phyloP scores from a whole-genome alignment of 176 grass and related monocot species.

The Juncus inflexus region DNA sequence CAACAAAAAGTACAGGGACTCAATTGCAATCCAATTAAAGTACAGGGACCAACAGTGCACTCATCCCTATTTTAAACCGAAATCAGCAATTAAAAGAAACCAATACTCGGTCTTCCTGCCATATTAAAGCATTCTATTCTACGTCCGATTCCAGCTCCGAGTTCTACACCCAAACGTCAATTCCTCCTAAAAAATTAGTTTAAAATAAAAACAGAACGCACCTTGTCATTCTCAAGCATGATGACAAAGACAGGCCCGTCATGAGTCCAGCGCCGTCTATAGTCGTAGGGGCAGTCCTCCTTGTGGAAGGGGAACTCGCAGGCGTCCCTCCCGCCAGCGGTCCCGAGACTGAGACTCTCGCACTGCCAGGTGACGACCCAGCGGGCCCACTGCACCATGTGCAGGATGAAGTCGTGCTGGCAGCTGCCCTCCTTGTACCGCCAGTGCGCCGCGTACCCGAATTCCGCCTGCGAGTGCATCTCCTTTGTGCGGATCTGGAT shows the following conservation, averaged over 20 bases:
- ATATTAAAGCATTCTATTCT: too few species aligned
- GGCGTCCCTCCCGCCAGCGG: not conserved
- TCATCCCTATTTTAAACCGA: too few species aligned
- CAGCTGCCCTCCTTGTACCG: slow-evolving; percentile 83
- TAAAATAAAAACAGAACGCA: too few species aligned
- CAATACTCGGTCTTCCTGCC: too few species aligned
- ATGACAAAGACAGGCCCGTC: slow-evolving; percentile 72
- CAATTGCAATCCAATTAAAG: too few species aligned
- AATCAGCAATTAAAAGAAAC: too few species aligned
- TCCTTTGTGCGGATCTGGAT: slow-evolving; percentile 91
- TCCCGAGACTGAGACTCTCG: slow-evolving; percentile 47
- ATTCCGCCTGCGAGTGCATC: slow-evolving; percentile 90
- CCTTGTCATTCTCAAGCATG: slow-evolving; percentile 90
- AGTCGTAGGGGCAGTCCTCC: slow-evolving; percentile 74
- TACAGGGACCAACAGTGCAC: too few species aligned
- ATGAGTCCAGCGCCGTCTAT: slow-evolving; percentile 52
- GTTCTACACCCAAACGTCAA: too few species aligned
- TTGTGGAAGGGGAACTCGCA: slow-evolving; percentile 78
- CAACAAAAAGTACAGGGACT: too few species aligned
- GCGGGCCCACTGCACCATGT: slow-evolving; percentile 90
- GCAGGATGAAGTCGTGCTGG: slow-evolving; percentile 63
- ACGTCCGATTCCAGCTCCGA: too few species aligned
- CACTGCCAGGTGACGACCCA: slow-evolving; percentile 88
- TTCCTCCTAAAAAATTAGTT: too few species aligned
- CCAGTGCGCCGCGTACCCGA: slow-evolving; percentile 88